phyloP scores from a whole-genome alignment of 148 eudicot genomes.

The Spergularia bocconei region DNA sequence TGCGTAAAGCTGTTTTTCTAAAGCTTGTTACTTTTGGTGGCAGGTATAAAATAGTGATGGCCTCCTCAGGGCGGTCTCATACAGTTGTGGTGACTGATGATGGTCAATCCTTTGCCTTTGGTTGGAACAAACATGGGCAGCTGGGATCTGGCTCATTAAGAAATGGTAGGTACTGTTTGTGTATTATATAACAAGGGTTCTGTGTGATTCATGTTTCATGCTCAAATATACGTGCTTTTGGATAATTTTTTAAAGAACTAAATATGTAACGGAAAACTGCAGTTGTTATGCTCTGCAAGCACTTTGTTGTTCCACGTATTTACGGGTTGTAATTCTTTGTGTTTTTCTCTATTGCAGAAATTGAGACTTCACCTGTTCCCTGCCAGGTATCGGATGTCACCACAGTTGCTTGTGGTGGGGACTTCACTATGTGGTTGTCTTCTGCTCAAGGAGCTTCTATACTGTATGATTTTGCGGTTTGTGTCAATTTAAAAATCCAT shows the following conservation, averaged over 20 bases:
- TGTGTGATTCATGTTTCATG: background rate
- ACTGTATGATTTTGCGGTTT: conserved; percentile 59
- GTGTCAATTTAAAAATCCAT: background rate
- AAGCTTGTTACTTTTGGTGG: background rate
- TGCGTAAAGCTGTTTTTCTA: background rate
- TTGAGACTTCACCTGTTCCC: conserved; percentile 80
- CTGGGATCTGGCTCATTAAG: conserved; percentile 79
- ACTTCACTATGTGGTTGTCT: conserved; percentile 85
- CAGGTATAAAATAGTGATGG: conserved; percentile 75
- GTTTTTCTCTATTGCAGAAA: conserved; percentile 46
- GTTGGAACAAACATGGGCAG: conserved; percentile 99
- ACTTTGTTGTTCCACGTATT: background rate
- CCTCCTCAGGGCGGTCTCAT: conserved; percentile 78
- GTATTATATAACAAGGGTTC: background rate
- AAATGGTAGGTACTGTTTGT: conserved; percentile 51
- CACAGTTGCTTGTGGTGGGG: conserved; percentile 72
- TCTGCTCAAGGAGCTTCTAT: conserved; percentile 81
- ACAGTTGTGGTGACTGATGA: conserved; percentile 81
- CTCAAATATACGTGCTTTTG: background rate
- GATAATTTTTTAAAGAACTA: background rate
- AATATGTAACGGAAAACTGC: background rate
- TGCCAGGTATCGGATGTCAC: conserved; percentile 74
- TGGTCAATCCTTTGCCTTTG: conserved; percentile 75
- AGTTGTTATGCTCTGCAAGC: background rate
- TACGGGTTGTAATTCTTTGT: background rate